Percentiles rank a stretch among this genome's conserved stretches.
Evolutionary conservation across 306 rosid genomes (phyloP).

Genomic region (Sicyos baderoa): DNA sequence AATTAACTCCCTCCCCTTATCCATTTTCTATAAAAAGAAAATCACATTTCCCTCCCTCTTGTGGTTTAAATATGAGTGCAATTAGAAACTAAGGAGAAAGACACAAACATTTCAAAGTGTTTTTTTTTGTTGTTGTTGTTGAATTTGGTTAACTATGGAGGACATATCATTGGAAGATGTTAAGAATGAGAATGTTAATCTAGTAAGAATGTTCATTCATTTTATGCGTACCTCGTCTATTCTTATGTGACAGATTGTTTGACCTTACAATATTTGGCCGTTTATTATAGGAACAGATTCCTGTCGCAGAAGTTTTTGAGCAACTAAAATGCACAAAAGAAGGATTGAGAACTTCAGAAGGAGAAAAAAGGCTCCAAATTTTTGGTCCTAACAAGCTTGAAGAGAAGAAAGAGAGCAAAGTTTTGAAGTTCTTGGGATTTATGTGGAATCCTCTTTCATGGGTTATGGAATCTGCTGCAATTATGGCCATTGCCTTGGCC

Average conservation of each 20-base stretch:
- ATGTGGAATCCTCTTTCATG: slow-evolving; percentile 96
- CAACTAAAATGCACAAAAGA: slow-evolving; percentile 53
- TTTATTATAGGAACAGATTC: slow-evolving; percentile 49
- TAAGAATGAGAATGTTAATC: slow-evolving; percentile 59
- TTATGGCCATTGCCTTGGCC: slow-evolving; percentile 81
- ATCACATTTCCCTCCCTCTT: too few relatives aligned
- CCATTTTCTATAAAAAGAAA: too few relatives aligned
- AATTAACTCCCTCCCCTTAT: too few relatives aligned
- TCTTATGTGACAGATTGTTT: too few relatives aligned
- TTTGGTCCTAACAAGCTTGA: slow-evolving; percentile 79
- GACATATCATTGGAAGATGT: slow-evolving; percentile 51
- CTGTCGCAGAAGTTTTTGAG: slow-evolving; percentile 62
- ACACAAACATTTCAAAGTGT: not conserved
- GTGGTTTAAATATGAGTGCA: not conserved
- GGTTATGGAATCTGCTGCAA: slow-evolving; percentile 87
- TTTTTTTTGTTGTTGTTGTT: not conserved
- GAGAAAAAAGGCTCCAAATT: slow-evolving; percentile 50
- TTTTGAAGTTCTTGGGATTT: slow-evolving; percentile 77
- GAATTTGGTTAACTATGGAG: slow-evolving; percentile 35
- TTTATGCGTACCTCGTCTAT: too few relatives aligned
- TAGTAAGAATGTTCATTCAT: slow-evolving; percentile 33
- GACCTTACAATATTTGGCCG: too few relatives aligned
- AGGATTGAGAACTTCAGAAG: slow-evolving; percentile 52
- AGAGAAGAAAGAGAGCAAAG: slow-evolving; percentile 64
- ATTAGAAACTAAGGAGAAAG: not conserved